These are phyloP conservation scores for Rhodocollybia butyracea DNA, from an alignment of 768 basidiomycete species.

Conservation along the genomic window DNA sequence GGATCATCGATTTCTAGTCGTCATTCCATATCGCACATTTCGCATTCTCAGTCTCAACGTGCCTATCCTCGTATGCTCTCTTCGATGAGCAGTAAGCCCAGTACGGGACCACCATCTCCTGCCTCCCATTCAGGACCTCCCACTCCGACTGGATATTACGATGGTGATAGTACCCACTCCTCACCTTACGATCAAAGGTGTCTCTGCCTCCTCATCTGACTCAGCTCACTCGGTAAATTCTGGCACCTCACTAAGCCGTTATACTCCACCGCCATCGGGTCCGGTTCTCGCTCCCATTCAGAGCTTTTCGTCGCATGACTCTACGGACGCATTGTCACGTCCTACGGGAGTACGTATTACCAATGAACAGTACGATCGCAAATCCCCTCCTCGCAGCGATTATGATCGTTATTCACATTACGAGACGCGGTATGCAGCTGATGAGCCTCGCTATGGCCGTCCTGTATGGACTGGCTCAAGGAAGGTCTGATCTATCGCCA, in stretches of 20 bases:
- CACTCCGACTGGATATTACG: not conserved
- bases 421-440: not conserved
- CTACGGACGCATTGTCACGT: not conserved
- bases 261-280: conserved; percentile 57
- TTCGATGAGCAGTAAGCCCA: conserved; percentile 11
- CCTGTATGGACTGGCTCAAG: not conserved
- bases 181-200: conserved; percentile 1
- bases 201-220: conserved; percentile 35
- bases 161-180: not conserved
- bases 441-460: conserved; percentile 4
- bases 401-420: conserved; percentile 1
- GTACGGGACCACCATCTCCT: conserved; percentile 44
- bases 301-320: conserved; percentile 11
- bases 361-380: not conserved
- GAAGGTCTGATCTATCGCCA: not conserved
- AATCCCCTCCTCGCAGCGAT: not conserved
- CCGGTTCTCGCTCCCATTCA: conserved; percentile 57
- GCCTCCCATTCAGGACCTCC: conserved; percentile 18
- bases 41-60: conserved; percentile 51
- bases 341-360: not conserved
- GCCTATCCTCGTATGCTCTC: conserved; percentile 26
- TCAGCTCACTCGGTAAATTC: conserved; percentile 31
- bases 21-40: conserved; percentile 59
- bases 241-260: conserved; percentile 26
- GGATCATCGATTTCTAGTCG: conserved; percentile 30